Evolutionary conservation across 441 rosid species (phyloP).

Genomic region (Mallotus repandus): DNA sequence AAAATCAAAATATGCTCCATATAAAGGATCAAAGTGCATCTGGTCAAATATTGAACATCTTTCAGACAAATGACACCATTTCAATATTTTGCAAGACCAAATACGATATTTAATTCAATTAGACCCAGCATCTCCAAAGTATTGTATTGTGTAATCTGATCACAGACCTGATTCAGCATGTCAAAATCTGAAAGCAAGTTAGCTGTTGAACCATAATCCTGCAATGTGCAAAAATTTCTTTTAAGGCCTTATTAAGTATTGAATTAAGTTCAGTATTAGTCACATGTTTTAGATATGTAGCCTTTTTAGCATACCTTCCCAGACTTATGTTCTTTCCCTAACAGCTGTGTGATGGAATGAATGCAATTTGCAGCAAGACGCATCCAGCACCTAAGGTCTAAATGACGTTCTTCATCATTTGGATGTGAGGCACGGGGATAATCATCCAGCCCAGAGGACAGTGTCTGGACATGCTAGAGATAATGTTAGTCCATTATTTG

Average conservation of each 20-base stretch:
- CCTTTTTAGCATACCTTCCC: constrained; percentile 46
- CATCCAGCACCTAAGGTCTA: constrained; percentile 99
- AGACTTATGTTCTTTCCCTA: constrained; percentile 42
- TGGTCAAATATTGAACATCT: constrained; percentile 38
- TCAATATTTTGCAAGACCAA: neutral
- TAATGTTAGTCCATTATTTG: constrained; percentile 23
- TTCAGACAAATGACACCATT: constrained; percentile 7
- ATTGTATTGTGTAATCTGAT: neutral
- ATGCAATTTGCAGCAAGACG: constrained; percentile 96
- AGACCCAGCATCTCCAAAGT: neutral
- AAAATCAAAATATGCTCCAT: constrained; percentile 91
- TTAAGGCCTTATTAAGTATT: constrained; percentile 23
- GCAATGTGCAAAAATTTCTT: constrained; percentile 35
- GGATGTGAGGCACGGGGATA: constrained; percentile 99
- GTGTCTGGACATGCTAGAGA: constrained; percentile 55
- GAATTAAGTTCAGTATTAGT: constrained; percentile 10
- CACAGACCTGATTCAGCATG: constrained; percentile 73
- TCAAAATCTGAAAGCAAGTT: constrained; percentile 81
- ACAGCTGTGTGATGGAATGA: constrained; percentile 63
- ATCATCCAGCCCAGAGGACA: constrained; percentile 96
- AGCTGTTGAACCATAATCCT: constrained; percentile 72
- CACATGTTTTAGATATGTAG: neutral
- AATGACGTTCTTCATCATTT: constrained; percentile 82
- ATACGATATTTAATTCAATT: neutral
- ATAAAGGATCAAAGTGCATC: constrained; percentile 83